Base-by-base conservation (phyloP, 768 basidiomycete genomes). In the Podaxis pistillaris region DNA sequence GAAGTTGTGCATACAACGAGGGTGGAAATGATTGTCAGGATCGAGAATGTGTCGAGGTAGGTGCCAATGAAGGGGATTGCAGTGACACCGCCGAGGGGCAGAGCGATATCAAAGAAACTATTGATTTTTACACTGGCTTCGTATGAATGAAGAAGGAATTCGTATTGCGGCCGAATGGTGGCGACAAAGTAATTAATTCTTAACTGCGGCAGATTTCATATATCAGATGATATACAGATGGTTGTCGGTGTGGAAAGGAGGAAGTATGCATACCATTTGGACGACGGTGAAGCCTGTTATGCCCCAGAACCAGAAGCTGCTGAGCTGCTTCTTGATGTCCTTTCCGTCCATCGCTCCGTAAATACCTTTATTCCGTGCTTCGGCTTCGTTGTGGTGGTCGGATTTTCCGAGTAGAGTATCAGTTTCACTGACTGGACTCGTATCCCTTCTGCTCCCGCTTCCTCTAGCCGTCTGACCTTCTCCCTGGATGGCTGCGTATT, bases 161-260 rank as follows among this genome's bases (percentile, higher is more conserved):
- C 60, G 28, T 55, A 49, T 46, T 54, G 60, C 41, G 53, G 19
- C 5, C 52, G 53, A 17, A 55, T 17, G 53, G 41, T 62, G 40
- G 60, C 53, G 12, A 62, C 59, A 28, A 62, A 56, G 41, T 60
- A 52, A 51, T 60, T 52, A n/a, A 40, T 60, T 40, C 58, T 60
- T 19, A 40, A 15, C 58, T 60, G 26, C 28, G n/a, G 33, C 13
- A 26, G 17, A 37, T 26, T 30, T 17, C 9, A 40, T 8, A 3
- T 12, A 40, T 51, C 26, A 38, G 44, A 46, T 46, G 44, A 19
- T 19, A 46, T 15, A 19, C n/a, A 46, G 19, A 15, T 33, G 33
- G 33, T 33, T 9, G 33, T 33, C 33, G 19, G 5, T 22, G 44
- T 17, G 0, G 37, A 33, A 38, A 33, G 44, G 24, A 28, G 13